phyloP scores from a whole-genome alignment of 2,329 filamentous ascomycete species.

The Mollisiaceae sp. region DNA sequence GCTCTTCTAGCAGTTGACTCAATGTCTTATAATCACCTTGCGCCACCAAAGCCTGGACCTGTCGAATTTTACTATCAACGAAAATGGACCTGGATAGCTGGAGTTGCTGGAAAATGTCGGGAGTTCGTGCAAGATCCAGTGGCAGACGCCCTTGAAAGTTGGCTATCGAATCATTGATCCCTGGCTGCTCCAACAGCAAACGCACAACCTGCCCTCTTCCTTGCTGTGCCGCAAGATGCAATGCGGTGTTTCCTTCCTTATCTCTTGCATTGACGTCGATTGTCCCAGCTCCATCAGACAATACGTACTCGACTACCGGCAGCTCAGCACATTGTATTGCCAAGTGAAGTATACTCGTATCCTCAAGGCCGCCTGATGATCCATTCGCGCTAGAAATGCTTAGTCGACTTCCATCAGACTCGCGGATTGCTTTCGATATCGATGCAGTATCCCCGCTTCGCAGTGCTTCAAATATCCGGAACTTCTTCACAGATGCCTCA shows the following conservation, averaged over 20 bases:
- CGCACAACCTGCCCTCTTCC: constrained; percentile 82
- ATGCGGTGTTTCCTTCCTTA: constrained; percentile 90
- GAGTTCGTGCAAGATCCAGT: constrained; percentile 86
- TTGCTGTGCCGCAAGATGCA: constrained; percentile 85
- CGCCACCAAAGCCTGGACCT: constrained; percentile 80
- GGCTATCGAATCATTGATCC: constrained; percentile 84
- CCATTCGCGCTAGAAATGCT: constrained; percentile 49
- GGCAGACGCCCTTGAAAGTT: constrained; percentile 87
- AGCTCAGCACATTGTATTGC: constrained; percentile 95
- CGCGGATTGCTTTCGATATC: constrained; percentile 84
- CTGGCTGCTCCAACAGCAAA: constrained; percentile 79
- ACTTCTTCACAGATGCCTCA: constrained; percentile 93
- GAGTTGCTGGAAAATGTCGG: constrained; percentile 94
- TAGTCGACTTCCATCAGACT: constrained; percentile 52
- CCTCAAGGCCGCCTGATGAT: constrained; percentile 61
- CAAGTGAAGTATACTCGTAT: constrained; percentile 89
- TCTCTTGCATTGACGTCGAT: constrained; percentile 90
- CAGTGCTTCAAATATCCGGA: constrained; percentile 91
- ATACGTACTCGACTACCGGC: constrained; percentile 91
- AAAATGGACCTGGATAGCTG: constrained; percentile 90
- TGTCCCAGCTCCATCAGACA: constrained; percentile 70
- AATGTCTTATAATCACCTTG: constrained; percentile 77
- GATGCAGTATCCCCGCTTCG: constrained; percentile 88
- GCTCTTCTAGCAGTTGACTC: constrained; percentile 81
- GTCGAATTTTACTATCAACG: constrained; percentile 82